Base-by-base conservation (phyloP, 1,284 basidiomycete genomes). In the Cutaneotrichosporon sp. region DNA sequence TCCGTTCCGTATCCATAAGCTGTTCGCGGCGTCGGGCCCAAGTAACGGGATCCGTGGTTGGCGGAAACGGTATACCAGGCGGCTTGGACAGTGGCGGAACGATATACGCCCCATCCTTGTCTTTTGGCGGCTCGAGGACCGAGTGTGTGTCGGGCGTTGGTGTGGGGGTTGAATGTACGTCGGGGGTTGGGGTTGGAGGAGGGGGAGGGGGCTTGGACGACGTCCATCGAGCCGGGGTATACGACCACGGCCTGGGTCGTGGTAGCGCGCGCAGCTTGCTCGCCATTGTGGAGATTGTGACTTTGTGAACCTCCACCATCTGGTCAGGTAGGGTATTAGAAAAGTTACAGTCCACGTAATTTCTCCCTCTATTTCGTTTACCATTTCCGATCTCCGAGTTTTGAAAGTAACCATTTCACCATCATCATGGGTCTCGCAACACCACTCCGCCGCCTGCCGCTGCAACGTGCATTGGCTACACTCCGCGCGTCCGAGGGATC, bases 11-110 rank as follows among this genome's bases (percentile, higher is more conserved):
- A 73, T 93, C 87, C 74, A 93, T 80, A 62, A 91, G 80, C 53
- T 90, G 88, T 60, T 87, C 86, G 66, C 86, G 84, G 66, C 83
- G 85, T 65, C 94, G 85, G n/a, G 84, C 81, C 83, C 87, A 86
- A 34, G 88, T 85, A 75, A 85, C 87, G 22, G 78, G 76, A 10
- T 82, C 75, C 1, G 86, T 85, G 8, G 82, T 85, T 1, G 89
- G 91, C 22, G 81, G 83, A 62, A 86, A 84, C 14, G 76, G 76
- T 3, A 93, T 86, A 18, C 93, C 93, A 18, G 94, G 82, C 0
- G 95, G 92, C 34, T 88, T 66, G 3, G 72, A 66, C 2, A 81
- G 69, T 7, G 70, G 69, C 4, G 77, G 77, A 0, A 79, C 66
- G 1, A 64, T 63, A 53, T 69, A 65, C 18, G 69, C 61, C 21